A percentile compares a stretch with the other conserved stretches of the same genome.
phyloP scores from a whole-genome alignment of 768 basidiomycete genomes.

The Phanerodontia chrysosporium region DNA sequence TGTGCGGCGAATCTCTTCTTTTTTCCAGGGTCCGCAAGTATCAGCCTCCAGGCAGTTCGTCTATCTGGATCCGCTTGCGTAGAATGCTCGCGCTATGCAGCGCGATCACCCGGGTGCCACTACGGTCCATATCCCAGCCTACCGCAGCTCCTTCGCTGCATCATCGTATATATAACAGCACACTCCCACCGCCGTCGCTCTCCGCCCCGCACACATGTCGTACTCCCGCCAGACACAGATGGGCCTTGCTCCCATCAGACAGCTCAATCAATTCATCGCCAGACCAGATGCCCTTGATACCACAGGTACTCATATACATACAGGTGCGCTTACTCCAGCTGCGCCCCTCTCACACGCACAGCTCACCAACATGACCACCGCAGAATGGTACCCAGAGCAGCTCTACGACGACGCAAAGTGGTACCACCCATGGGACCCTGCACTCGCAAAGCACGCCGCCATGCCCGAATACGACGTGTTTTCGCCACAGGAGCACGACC shows the following conservation, averaged over 20 bases:
- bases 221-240: background rate
- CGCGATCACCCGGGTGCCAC: slow-evolving; percentile 7
- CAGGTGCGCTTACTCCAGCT: too few species aligned
- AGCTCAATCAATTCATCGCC: slow-evolving; percentile 8
- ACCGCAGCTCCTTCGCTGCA: too few species aligned
- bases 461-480: background rate
- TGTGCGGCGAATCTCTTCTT: slow-evolving; percentile 3
- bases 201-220: slow-evolving; percentile 2
- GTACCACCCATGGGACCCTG: background rate
- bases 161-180: background rate
- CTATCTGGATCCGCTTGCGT: slow-evolving; percentile 10
- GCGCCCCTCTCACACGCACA: background rate
- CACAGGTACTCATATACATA: too few species aligned
- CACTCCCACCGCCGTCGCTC: background rate
- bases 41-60: slow-evolving; percentile 5
- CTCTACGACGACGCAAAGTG: background rate
- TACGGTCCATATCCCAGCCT: slow-evolving; percentile 1
- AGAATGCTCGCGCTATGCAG: background rate
- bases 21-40: slow-evolving; percentile 5
- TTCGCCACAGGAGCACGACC: background rate
- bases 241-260: slow-evolving; percentile 2
- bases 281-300: slow-evolving; percentile 6
- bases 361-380: background rate
- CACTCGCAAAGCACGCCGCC: background rate
- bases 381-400: background rate